Evolutionary conservation across 306 rosid genomes (phyloP).

Genomic region (Dalbergia cochinchinensis): DNA sequence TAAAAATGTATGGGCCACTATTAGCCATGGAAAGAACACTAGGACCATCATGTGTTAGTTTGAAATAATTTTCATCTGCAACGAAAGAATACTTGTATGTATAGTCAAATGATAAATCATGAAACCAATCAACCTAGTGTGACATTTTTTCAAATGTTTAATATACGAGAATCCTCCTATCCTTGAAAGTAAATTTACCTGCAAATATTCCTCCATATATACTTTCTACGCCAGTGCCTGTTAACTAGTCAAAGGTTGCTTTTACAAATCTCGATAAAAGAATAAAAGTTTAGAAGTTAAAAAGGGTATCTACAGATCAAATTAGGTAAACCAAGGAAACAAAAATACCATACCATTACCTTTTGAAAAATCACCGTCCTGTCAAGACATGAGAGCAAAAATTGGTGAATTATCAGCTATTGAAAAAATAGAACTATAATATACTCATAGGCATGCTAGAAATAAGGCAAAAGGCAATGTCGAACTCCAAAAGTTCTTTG

Average conservation of each 20-base stretch:
- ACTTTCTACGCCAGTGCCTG: slow-evolving; percentile 99
- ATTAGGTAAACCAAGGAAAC: slow-evolving; percentile 37
- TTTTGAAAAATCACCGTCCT: slow-evolving; percentile 96
- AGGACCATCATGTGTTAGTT: slow-evolving; percentile 79
- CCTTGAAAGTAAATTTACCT: slow-evolving; percentile 59
- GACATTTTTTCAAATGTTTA: slow-evolving; percentile 23
- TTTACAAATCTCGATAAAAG: slow-evolving; percentile 51
- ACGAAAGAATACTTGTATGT: slow-evolving; percentile 28
- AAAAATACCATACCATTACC: slow-evolving; percentile 83
- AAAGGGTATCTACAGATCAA: slow-evolving; percentile 43
- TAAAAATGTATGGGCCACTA: too few relatives aligned
- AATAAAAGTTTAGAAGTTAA: slow-evolving; percentile 35
- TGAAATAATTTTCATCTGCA: slow-evolving; percentile 96
- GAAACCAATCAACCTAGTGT: slow-evolving; percentile 31
- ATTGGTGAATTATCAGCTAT: slow-evolving; percentile 28
- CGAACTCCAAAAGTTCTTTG: slow-evolving; percentile 28
- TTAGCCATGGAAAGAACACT: slow-evolving; percentile 98
- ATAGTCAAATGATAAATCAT: slow-evolving; percentile 43
- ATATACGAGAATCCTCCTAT: not conserved
- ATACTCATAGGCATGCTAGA: not conserved
- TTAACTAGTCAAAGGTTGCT: slow-evolving; percentile 57
- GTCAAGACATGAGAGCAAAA: slow-evolving; percentile 48
- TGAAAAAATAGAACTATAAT: slow-evolving; percentile 29
- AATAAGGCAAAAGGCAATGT: not conserved
- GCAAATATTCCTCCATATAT: slow-evolving; percentile 94